Base-by-base conservation (phyloP, 1,139 yeast genomes). In the Pichia kudriavzevii region DNA sequence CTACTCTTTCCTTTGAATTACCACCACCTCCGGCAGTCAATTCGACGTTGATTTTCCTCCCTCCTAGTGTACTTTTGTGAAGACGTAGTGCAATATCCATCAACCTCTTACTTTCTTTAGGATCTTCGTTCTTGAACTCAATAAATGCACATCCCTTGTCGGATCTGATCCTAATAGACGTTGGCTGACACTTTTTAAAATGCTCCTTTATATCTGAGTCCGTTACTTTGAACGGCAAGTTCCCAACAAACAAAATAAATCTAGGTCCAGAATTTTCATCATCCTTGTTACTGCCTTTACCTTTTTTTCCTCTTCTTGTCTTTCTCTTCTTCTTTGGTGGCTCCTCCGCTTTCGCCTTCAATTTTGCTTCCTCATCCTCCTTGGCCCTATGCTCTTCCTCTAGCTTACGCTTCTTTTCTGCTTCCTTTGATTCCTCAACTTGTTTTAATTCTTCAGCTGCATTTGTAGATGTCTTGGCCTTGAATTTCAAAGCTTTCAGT, bases 21-120 rank as follows among this genome's bases (percentile, higher is more conserved):
- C 98, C 98, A 29, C 98, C 98, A 31, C 98, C 98, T 35, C 98
- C 98, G 31, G 85, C 98, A 2, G 97, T 91, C 50, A 91, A 69
- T 59, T 91, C 98, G 22, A 91, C 97, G 53, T 91, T 91, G 52
- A 91, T 85, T 55, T 77, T 82, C 45, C 95, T 69, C 37, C 72
- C 68, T 42, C 74, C 69, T 41, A 88, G 57, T 12, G 64, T 53
- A 5, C 88, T 67, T 57, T 84, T 95, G 58, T 91, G 95, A 67
- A 83, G 69, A 44, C 79, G 67, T 48, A 88, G 66, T 1, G 95
- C 95, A 36, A 75, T 67, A 50, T 85, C 94, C 79, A 83, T 80
- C 45, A 80, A 73, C 44, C 77, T 72, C 47, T 82, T 82, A 26
- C 88, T 83, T 45, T 79, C 82, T 31, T 63, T 59, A 27, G 66